Conservation (phyloP, 169 alveolate genomes). For the Plasmodium gaboni region DNA sequence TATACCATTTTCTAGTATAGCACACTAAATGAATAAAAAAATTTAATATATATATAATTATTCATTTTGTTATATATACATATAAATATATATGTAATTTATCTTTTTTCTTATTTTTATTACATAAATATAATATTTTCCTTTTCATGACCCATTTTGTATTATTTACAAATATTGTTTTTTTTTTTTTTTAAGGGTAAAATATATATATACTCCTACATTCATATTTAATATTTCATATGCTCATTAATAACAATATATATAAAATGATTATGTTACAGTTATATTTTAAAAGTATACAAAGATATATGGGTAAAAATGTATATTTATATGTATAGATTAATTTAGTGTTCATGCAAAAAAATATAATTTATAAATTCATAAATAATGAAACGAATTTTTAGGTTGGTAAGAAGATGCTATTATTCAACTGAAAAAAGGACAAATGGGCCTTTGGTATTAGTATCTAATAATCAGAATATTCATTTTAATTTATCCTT, state of each 20-base stretch:
- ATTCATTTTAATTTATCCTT: conserved; percentile 85
- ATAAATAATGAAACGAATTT: conserved; percentile 5
- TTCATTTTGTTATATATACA: too few species aligned
- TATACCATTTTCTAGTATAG: too few species aligned
- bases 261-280: too few species aligned
- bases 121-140: conserved; percentile 1
- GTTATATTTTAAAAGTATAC: too few species aligned
- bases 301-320: neutral
- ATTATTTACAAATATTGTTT: too few species aligned
- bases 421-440: neutral
- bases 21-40: too few species aligned
- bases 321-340: neutral
- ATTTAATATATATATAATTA: too few species aligned
- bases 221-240: neutral
- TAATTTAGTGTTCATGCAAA: neutral
- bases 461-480: conserved; percentile 79
- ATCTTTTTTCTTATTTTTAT: neutral
- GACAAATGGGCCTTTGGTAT: conserved; percentile 30
- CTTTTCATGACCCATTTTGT: neutral
- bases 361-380: neutral
- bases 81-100: too few species aligned
- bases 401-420: conserved; percentile 19
- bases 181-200: too few species aligned
- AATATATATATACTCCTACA: conserved; percentile 3
- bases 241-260: too few species aligned